Conservation (phyloP, 2,329 filamentous ascomycete species). For the Dryadomyces quercus-mongolicae region DNA sequence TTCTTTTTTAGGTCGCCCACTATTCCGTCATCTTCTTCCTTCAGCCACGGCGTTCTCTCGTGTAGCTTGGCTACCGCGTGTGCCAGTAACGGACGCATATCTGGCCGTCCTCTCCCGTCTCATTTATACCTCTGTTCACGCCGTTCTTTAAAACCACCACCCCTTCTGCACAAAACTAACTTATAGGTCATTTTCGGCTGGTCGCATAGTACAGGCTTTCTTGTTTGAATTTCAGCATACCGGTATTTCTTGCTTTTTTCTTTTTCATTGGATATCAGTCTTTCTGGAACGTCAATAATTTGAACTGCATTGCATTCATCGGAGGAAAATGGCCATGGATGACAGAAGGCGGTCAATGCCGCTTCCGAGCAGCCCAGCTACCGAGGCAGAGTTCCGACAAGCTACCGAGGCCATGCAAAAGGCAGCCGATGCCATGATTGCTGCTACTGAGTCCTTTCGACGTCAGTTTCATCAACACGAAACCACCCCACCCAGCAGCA, state of each 20-base stretch:
- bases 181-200: background rate
- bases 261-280: background rate
- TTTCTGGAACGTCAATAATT: background rate
- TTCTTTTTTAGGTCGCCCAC: background rate
- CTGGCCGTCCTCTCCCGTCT: background rate
- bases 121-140: background rate
- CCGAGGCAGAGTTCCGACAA: slow-evolving; percentile 12
- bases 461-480: slow-evolving; percentile 13
- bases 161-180: background rate
- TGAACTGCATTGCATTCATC: background rate
- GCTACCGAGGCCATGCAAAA: slow-evolving; percentile 19
- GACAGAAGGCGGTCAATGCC: slow-evolving; percentile 8
- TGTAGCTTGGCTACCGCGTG: background rate
- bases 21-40: background rate
- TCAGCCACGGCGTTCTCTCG: background rate
- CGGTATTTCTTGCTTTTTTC: background rate
- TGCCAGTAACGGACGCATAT: background rate
- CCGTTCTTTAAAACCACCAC: background rate
- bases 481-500: background rate
- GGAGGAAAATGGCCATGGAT: background rate
- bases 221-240: background rate
- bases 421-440: slow-evolving; percentile 19
- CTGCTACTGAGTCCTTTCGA: slow-evolving; percentile 18
- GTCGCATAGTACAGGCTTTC: background rate
- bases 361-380: slow-evolving; percentile 5